phyloP scores from a whole-genome alignment of 176 grass and related monocot genomes.

The Cocos nucifera region DNA sequence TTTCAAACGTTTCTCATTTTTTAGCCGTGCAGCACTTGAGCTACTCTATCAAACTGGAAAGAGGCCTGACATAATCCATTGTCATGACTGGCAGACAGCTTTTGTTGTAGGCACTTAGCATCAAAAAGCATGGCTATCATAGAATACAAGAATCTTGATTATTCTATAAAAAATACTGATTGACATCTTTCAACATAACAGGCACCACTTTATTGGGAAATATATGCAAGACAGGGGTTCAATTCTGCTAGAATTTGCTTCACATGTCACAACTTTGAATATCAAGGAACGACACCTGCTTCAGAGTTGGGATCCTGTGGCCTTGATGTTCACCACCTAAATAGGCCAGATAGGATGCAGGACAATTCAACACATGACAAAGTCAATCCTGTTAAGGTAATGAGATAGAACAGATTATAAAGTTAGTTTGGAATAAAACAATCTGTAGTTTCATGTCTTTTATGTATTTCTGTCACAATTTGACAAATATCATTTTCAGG shows the following conservation, averaged over 20 bases:
- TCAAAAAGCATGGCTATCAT: conserved; percentile 8
- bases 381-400: conserved; percentile 95
- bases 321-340: conserved; percentile 75
- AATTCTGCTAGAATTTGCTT: conserved; percentile 95
- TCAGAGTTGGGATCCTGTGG: conserved; percentile 73
- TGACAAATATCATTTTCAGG: conserved; percentile 27
- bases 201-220: conserved; percentile 97
- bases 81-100: conserved; percentile 98
- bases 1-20: conserved; percentile 88
- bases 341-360: conserved; percentile 79
- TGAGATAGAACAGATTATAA: conserved; percentile 8
- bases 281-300: conserved; percentile 75
- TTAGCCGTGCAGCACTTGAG: conserved; percentile 84
- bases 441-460: background rate
- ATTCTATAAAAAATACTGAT: background rate
- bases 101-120: conserved; percentile 60
- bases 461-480: background rate
- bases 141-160: conserved; percentile 13
- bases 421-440: too few species aligned
- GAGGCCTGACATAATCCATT: conserved; percentile 94
- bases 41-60: conserved; percentile 66
- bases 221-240: conserved; percentile 71
- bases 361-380: conserved; percentile 66
- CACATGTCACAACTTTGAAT: conserved; percentile 97
- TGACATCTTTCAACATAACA: conserved; percentile 7